Evolutionary conservation across 805 yeast genomes (phyloP).

Genomic region (Ogataea chonburiensis): DNA sequence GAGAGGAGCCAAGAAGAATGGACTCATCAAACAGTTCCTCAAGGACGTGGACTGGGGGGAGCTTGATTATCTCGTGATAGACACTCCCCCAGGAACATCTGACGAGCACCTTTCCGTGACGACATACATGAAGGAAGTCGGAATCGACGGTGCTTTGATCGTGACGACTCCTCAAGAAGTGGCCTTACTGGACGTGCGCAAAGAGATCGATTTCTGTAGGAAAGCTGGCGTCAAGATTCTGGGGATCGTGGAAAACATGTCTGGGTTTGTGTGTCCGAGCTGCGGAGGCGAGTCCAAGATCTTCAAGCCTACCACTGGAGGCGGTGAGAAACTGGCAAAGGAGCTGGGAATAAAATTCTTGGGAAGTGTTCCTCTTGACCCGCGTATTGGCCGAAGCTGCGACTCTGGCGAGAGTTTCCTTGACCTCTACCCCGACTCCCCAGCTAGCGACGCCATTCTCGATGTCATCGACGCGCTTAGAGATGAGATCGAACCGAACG

Average conservation of each 20-base stretch:
- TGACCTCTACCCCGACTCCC: conserved; percentile 85
- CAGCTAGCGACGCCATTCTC: conserved; percentile 83
- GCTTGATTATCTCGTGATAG: conserved; percentile 82
- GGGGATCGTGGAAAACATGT: conserved; percentile 96
- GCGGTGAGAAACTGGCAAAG: conserved; percentile 80
- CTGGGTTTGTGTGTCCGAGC: conserved; percentile 96
- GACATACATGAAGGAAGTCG: conserved; percentile 81
- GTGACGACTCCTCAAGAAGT: conserved; percentile 99
- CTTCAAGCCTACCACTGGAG: conserved; percentile 95
- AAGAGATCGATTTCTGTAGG: conserved; percentile 91
- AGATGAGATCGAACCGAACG: conserved; percentile 37
- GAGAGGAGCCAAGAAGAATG: conserved; percentile 96
- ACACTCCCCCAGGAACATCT: conserved; percentile 98
- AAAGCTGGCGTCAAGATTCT: conserved; percentile 84
- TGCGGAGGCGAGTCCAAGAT: conserved; percentile 89
- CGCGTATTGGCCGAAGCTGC: conserved; percentile 86
- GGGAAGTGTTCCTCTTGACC: conserved; percentile 95
- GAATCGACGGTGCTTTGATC: conserved; percentile 91
- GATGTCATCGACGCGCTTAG: conserved; percentile 75
- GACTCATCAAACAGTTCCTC: conserved; percentile 87
- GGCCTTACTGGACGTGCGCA: conserved; percentile 89
- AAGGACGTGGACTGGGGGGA: conserved; percentile 96
- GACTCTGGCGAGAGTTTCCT: conserved; percentile 84
- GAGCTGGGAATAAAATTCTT: conserved; percentile 77
- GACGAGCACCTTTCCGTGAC: conserved; percentile 95